Evolutionary conservation across 169 alveolate species (phyloP), one percentile per base, ranked within the genome.

Genomic region (Theileria annulata): DNA sequence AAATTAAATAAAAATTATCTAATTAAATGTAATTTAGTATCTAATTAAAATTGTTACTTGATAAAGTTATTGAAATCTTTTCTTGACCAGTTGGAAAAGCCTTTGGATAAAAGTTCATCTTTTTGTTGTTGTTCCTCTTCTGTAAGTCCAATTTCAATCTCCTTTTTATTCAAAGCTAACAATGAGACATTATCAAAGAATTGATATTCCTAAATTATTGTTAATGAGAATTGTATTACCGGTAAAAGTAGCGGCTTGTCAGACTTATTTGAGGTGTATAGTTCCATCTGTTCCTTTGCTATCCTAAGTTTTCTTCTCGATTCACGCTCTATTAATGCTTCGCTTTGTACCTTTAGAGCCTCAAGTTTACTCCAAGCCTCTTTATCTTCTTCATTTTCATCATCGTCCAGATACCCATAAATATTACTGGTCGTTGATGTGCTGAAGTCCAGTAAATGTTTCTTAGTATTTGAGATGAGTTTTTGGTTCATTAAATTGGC

Each of bases 71-170:
- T 70, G 71, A 89, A 69, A 63, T 89, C 87, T n/a, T 79, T 71
- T 51, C 75, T 80, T 30, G 87, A 69, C 94, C 94, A 89, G 17
- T 66, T 75, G n/a, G 85, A 80, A 59, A 89, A 89, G 0, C 94
- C 94, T 49, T 85, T 86, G 0, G 79, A 28, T 3, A 89, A 58
- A 8, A 89, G 80, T 67, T 73, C 54, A 12, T 72, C 88, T 25
- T 85, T 89, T 28, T 78, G 78, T 19, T 64, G 84, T n/a, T 86
- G 79, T 28, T 63, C 68, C 49, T 83, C 91, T 13, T 80, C 92
- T 0, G 84, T 83, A n/a, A 83, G 77, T 27, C 88, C 88, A 35
- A 42, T 56, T 66, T 75, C 81, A 68, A 28, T 12, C 68, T 89
- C 94, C 21, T 70, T 27, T 49, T 76, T 83, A 21, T 89, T 87